Conservation (phyloP, 352 stramenopile species). For the Phytophthora pisi region DNA sequence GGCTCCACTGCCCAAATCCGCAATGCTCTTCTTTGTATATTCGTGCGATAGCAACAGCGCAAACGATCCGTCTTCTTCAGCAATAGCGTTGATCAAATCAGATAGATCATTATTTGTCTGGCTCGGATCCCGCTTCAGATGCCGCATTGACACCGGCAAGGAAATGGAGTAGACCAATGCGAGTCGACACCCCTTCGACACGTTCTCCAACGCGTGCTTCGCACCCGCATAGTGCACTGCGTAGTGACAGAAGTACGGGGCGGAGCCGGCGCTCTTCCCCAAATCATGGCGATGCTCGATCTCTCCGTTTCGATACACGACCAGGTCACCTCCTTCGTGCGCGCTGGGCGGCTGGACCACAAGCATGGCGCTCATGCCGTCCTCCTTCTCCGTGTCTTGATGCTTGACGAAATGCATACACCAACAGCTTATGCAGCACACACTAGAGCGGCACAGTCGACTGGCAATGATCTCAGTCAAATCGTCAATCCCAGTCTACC, state of each 20-base stretch:
- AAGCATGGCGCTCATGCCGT: conserved; percentile 48
- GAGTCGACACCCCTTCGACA: conserved; percentile 24
- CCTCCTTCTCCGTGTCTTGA: conserved; percentile 55
- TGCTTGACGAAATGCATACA: conserved; percentile 55
- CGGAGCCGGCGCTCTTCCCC: neutral
- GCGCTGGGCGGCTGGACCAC: conserved; percentile 34
- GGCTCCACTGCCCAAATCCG: neutral
- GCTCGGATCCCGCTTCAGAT: neutral
- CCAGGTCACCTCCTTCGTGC: conserved; percentile 14
- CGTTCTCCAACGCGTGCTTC: conserved; percentile 19
- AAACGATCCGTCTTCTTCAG: neutral
- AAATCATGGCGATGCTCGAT: conserved; percentile 15
- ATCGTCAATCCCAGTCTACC: neutral
- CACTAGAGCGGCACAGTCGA: conserved; percentile 12
- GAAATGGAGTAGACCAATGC: conserved; percentile 30
- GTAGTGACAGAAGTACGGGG: conserved; percentile 11
- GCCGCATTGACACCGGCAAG: conserved; percentile 15
- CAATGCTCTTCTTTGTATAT: neutral
- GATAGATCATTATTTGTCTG: neutral
- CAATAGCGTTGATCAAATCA: neutral
- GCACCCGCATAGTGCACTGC: conserved; percentile 31
- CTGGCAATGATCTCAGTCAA: conserved; percentile 5
- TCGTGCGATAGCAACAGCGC: neutral
- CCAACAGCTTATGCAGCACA: conserved; percentile 44
- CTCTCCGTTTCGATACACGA: conserved; percentile 8